Evolutionary conservation across 176 grass and related monocot genomes (phyloP), one percentile per base, ranked within the genome.

Genomic region (Oryza meridionalis): DNA sequence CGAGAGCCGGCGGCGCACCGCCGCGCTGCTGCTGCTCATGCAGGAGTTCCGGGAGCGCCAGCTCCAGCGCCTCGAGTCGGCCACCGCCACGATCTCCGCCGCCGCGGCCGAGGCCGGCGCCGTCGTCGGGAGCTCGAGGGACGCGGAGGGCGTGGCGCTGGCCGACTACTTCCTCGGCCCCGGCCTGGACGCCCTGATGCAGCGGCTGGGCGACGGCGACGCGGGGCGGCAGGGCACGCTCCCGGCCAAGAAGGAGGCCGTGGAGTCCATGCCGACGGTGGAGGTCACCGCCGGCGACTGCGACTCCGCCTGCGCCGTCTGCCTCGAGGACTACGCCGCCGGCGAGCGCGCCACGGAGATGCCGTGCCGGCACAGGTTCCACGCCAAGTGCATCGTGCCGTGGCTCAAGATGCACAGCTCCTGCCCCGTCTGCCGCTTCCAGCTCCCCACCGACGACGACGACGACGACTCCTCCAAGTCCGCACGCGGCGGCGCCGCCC

Each of bases 401-500:
- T 99, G 96, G 96, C 93, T 99, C 26, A 93, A 89, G 83, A 85
- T 94, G 81, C 91, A 99, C 55, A 94, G 93, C 78, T 94, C 93
- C 7, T 99, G 96, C 81, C 96, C 96, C 9, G 86, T 96, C 37
- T 99, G 96, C 70, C 81, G 91, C 4, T 94, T 90, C 63, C 82
- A 89, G 86, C 80, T 99, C 77, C 93, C 96, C 16, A 84, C 80
- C 11, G 81, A 80, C 5, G 85, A 40, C 38, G 7, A 38, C 37
- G 6, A 81, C 8, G 86, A 89, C 40, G 77, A 84, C 63, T 67
- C 84, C 63, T 67, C 84, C 42, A 92, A 98, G 83, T 87, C 45
- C 69, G 84, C 85, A 15, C 81, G 69, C 38, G 78, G 65, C 84
- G 37, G 65, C 9, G 79, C 79, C 25, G 29, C 29, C 29, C 29